These are phyloP conservation scores for Pelargonium nanum DNA, from an alignment of 345 rosid genomes.

Conservation along the genomic window DNA sequence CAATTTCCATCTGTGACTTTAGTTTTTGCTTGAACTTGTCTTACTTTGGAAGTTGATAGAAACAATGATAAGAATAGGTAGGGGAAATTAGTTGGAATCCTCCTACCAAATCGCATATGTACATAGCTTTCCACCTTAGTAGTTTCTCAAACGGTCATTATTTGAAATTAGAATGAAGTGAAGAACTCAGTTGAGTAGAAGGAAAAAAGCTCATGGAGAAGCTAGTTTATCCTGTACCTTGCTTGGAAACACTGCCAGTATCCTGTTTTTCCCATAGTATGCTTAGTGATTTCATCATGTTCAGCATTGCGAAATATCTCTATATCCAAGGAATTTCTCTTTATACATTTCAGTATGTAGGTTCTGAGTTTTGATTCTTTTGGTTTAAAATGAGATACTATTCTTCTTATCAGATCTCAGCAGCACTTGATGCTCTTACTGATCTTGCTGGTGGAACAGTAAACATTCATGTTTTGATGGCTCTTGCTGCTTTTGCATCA, in stretches of 20 bases:
- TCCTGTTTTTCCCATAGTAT: no score
- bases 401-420: constrained; percentile 54
- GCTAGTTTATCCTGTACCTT: not conserved
- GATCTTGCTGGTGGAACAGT: constrained; percentile 88
- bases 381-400: not conserved
- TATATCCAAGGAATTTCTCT: not conserved
- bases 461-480: constrained; percentile 94
- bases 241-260: not conserved
- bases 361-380: not conserved
- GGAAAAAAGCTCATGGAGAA: not conserved
- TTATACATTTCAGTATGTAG: not conserved
- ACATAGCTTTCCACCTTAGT: not conserved
- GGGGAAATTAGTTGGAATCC: not conserved
- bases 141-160: not conserved
- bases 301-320: not conserved
- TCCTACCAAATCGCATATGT: not conserved
- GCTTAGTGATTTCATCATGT: not conserved
- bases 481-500: constrained; percentile 91
- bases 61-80: not conserved
- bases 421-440: constrained; percentile 77
- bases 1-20: not conserved
- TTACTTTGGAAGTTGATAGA: not conserved
- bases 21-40: not conserved
- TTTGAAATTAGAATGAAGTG: not conserved
- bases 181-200: not conserved